Evolutionary conservation across 345 rosid genomes (phyloP).

Genomic region (Nephelium lappaceum): DNA sequence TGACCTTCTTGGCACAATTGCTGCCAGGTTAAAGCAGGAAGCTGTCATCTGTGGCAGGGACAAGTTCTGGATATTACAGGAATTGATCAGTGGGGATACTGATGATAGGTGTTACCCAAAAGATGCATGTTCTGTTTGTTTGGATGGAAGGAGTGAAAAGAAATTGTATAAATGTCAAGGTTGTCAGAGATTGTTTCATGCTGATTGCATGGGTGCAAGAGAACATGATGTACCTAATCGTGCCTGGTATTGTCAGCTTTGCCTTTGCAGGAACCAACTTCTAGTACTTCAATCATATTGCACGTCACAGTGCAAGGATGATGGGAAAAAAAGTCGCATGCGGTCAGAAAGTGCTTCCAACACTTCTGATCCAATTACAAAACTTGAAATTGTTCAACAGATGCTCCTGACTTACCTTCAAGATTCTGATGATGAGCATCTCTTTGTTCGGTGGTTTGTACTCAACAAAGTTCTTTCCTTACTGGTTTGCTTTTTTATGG

Average conservation of each 20-base stretch:
- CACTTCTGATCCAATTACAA: conserved; percentile 49
- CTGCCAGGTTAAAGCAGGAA: conserved; percentile 89
- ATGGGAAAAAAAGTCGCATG: conserved; percentile 29
- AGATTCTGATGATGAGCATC: conserved; percentile 79
- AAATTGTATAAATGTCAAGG: conserved; percentile 68
- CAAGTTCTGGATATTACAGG: conserved; percentile 66
- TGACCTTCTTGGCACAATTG: conserved; percentile 91
- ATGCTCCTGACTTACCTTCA: conserved; percentile 92
- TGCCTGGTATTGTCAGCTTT: conserved; percentile 82
- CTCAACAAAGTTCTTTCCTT: conserved; percentile 20
- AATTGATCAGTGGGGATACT: conserved; percentile 52
- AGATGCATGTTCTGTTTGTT: conserved; percentile 74
- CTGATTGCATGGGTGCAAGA: conserved; percentile 86
- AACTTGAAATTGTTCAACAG: conserved; percentile 83
- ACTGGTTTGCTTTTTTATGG: conserved; percentile 21
- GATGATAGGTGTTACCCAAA: conserved; percentile 42
- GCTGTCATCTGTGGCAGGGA: conserved; percentile 59
- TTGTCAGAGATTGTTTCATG: conserved; percentile 80
- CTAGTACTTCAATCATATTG: conserved; percentile 80
- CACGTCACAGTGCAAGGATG: conserved; percentile 57
- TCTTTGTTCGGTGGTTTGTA: conserved; percentile 87
- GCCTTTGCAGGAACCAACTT: conserved; percentile 83
- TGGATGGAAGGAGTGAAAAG: conserved; percentile 61
- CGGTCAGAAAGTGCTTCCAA: conserved; percentile 35
- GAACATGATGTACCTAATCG: conserved; percentile 70